A percentile compares a stretch with the other conserved stretches of the same genome.
Evolutionary conservation across 306 rosid genomes (phyloP).

Genomic region (Vigna mungo): DNA sequence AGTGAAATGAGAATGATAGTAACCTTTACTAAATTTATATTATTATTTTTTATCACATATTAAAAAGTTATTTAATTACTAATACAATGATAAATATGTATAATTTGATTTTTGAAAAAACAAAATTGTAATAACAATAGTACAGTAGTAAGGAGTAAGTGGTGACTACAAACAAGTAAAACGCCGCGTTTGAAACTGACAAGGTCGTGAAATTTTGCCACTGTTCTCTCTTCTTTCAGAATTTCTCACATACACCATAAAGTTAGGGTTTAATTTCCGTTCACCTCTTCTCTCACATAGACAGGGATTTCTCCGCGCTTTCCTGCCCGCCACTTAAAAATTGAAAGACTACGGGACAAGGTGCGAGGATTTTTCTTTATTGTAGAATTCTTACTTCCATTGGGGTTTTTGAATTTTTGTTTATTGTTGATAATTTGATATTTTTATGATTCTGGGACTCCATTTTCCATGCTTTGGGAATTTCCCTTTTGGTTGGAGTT

Average conservation of each 20-base stretch:
- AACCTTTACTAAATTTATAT: not conserved
- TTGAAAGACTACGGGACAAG: not conserved
- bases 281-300: not conserved
- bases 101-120: too few relatives aligned
- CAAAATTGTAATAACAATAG: too few relatives aligned
- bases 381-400: slow-evolving; percentile 25
- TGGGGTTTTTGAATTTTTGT: slow-evolving; percentile 17
- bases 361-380: slow-evolving; percentile 14
- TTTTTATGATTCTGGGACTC: slow-evolving; percentile 6
- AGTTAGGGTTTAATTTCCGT: slow-evolving; percentile 42
- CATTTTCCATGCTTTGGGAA: slow-evolving; percentile 17
- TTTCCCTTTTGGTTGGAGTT: not conserved
- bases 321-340: not conserved
- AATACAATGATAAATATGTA: too few relatives aligned
- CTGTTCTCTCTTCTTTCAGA: not conserved
- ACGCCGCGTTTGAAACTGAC: slow-evolving; percentile 15
- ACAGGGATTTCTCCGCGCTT: not conserved
- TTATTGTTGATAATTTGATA: slow-evolving; percentile 9
- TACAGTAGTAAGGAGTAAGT: not conserved
- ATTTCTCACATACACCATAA: not conserved
- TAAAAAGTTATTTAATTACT: too few relatives aligned
- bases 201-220: not conserved
- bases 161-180: not conserved
- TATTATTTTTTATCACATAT: too few relatives aligned
- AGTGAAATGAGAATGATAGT: not conserved